Percentiles rank a stretch among this genome's conserved stretches.
These are phyloP conservation scores for Neurospora sp. DNA, from an alignment of 495 filamentous ascomycete genomes.

Conservation along the genomic window DNA sequence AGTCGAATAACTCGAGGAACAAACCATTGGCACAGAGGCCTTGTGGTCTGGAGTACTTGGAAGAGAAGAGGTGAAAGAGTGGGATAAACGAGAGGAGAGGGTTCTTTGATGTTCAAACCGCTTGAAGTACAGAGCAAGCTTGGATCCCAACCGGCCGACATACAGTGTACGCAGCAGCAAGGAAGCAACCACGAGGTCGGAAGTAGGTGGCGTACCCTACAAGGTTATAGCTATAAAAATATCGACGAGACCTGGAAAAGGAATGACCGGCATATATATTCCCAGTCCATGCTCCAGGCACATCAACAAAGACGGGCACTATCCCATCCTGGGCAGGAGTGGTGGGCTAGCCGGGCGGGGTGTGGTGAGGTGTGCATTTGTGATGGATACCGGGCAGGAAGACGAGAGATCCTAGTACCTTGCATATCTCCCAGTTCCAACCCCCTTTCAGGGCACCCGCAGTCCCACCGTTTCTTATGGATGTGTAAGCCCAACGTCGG, in stretches of 20 bases:
- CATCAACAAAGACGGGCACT: not conserved
- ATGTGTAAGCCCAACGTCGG: not conserved
- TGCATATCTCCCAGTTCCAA: not conserved
- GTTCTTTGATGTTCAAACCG: not conserved
- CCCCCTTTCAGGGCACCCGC: not conserved
- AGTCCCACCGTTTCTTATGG: not conserved
- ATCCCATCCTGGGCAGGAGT: not conserved
- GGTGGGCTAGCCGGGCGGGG: not conserved
- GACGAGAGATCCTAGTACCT: not conserved
- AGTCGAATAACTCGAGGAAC: not conserved
- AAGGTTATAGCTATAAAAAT: constrained; percentile 5
- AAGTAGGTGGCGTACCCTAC: constrained; percentile 9
- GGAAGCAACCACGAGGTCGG: not conserved
- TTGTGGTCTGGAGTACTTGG: not conserved
- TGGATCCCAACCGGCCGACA: not conserved
- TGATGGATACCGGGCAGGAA: not conserved
- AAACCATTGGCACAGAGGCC: not conserved
- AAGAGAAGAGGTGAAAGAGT: not conserved
- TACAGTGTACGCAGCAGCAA: not conserved
- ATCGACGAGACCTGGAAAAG: constrained; percentile 2
- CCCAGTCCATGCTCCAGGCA: constrained; percentile 8
- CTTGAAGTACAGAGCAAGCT: not conserved
- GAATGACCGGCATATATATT: constrained; percentile 17
- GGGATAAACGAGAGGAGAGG: not conserved
- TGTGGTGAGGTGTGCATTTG: not conserved